Evolutionary conservation across 805 yeast species (phyloP).

Genomic region (Teunomyces barrocoloradensis): DNA sequence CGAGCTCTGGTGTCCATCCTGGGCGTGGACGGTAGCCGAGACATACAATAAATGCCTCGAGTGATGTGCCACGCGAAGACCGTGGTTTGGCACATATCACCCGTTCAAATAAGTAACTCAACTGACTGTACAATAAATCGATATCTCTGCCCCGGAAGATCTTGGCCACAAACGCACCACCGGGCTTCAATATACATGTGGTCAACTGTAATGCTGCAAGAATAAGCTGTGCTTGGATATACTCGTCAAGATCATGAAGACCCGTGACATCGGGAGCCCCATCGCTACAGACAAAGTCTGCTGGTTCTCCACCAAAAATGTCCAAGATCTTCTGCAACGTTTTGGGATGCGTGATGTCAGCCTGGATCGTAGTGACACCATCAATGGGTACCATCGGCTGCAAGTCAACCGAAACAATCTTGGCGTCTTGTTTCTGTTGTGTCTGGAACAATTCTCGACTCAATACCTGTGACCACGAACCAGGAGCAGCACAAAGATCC

Average conservation of each 20-base stretch:
- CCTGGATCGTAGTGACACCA: constrained; percentile 87
- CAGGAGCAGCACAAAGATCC: constrained; percentile 97
- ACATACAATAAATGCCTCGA: constrained; percentile 94
- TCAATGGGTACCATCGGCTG: constrained; percentile 98
- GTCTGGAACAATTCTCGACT: constrained; percentile 61
- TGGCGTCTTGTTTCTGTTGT: constrained; percentile 43
- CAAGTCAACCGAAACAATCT: constrained; percentile 90
- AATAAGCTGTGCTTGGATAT: constrained; percentile 91
- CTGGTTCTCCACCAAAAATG: constrained; percentile 86
- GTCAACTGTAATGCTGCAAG: constrained; percentile 89
- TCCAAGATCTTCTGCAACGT: constrained; percentile 74
- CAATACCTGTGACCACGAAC: constrained; percentile 97
- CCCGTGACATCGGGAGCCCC: constrained; percentile 99
- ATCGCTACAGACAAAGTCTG: constrained; percentile 94
- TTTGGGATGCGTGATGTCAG: constrained; percentile 95
- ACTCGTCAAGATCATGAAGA: constrained; percentile 92
- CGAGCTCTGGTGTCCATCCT: constrained; percentile 76
- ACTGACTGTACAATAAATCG: constrained; percentile 88
- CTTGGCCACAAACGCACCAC: constrained; percentile 94
- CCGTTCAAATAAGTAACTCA: constrained; percentile 77
- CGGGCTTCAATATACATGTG: constrained; percentile 81
- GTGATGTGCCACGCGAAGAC: constrained; percentile 89
- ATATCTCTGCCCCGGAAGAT: constrained; percentile 96
- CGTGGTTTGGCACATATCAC: constrained; percentile 97
- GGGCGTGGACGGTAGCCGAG: constrained; percentile 78